These are phyloP conservation scores for Rutstroemia sp. DNA, from an alignment of 2,329 filamentous ascomycete species.

Conservation along the genomic window DNA sequence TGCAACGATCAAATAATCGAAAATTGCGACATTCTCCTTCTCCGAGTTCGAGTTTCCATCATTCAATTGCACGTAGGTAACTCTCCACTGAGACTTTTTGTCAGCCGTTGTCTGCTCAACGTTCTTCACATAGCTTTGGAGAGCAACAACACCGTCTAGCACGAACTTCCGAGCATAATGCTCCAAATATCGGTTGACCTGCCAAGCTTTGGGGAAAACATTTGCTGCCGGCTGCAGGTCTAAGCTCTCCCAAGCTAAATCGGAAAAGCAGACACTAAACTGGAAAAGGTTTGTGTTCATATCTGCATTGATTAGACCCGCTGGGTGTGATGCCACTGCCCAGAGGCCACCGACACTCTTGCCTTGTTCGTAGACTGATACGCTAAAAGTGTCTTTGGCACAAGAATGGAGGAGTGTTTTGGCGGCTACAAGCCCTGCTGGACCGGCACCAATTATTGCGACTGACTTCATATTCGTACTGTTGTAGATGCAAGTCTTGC, in stretches of 20 bases:
- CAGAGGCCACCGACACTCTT: constrained; percentile 9
- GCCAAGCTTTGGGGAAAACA: constrained; percentile 6
- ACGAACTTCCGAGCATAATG: constrained; percentile 5
- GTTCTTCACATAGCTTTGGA: background rate
- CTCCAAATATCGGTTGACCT: constrained; percentile 11
- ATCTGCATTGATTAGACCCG: constrained; percentile 6
- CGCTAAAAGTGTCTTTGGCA: background rate
- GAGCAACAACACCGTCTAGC: background rate
- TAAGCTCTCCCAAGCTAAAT: constrained; percentile 8
- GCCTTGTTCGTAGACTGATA: constrained; percentile 8
- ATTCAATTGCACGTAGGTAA: background rate
- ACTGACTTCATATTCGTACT: constrained; percentile 6
- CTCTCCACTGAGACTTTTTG: background rate
- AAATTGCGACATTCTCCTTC: background rate
- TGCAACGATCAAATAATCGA: constrained; percentile 4
- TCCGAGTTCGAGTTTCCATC: background rate
- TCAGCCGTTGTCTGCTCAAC: background rate
- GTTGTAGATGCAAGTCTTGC: too few relatives aligned
- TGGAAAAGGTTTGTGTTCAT: constrained; percentile 10
- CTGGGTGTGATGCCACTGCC: constrained; percentile 7
- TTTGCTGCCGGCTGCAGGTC: background rate
- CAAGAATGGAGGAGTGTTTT: constrained; percentile 9
- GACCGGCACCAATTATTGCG: constrained; percentile 11
- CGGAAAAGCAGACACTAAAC: constrained; percentile 12
- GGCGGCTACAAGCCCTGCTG: constrained; percentile 12